Evolutionary conservation across 2,329 filamentous ascomycete species (phyloP).

Genomic region (Fusarium sp.): DNA sequence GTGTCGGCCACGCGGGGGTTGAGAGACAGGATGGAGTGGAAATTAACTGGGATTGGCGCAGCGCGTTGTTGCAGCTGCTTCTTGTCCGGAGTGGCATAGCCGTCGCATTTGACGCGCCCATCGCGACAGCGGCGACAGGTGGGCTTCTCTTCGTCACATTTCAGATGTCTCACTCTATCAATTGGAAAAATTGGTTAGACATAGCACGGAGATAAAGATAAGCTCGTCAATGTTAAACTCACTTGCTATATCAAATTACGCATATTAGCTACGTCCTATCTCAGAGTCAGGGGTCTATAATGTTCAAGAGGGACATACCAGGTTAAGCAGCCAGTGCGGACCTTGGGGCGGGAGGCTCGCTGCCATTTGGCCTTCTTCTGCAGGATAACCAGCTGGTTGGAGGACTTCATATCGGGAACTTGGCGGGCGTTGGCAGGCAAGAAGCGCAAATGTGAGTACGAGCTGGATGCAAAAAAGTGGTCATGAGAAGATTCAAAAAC

Average conservation of each 20-base stretch:
- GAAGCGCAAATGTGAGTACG: neutral
- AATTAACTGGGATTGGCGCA: neutral
- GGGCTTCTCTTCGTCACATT: constrained; percentile 50
- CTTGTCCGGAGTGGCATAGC: constrained; percentile 31
- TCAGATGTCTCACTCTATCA: constrained; percentile 41
- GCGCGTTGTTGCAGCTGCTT: constrained; percentile 7
- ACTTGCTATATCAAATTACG: neutral
- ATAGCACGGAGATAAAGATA: neutral
- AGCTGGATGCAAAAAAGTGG: neutral
- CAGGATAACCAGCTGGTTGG: neutral
- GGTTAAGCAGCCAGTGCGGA: constrained; percentile 40
- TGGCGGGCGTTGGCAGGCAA: neutral
- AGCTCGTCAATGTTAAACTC: neutral
- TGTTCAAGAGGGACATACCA: constrained; percentile 26
- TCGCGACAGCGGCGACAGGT: constrained; percentile 39
- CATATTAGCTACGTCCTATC: constrained; percentile 1
- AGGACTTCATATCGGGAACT: neutral
- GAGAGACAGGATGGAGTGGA: constrained; percentile 9
- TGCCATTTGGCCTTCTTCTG: constrained; percentile 25
- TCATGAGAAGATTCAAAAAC: constrained; percentile 3
- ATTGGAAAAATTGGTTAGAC: neutral
- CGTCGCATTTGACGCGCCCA: constrained; percentile 40
- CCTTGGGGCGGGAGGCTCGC: constrained; percentile 31
- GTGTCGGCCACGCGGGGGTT: constrained; percentile 15
- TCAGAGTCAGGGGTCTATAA: neutral